A percentile compares a stretch with the other conserved stretches of the same genome.
These are phyloP conservation scores for Gardenia jasminoides DNA, from an alignment of 257 asterid species.

Conservation along the genomic window DNA sequence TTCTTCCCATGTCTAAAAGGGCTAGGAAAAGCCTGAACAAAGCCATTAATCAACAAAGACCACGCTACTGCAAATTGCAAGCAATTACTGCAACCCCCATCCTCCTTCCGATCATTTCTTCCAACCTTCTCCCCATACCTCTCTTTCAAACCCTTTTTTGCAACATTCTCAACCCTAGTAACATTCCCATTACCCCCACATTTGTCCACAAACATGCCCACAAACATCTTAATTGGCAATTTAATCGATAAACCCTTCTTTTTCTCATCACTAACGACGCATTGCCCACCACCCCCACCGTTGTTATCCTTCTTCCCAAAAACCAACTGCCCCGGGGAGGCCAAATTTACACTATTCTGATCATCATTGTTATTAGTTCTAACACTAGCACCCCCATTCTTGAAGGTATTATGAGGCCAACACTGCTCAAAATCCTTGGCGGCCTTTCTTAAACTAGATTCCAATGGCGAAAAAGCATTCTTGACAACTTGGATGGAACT, in stretches of 20 bases:
- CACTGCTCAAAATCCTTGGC: conserved; percentile 77
- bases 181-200: conserved; percentile 35
- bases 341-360: conserved; percentile 16
- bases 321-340: conserved; percentile 35
- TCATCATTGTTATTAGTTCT: conserved; percentile 18
- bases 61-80: conserved; percentile 65
- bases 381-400: conserved; percentile 27
- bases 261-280: conserved; percentile 38
- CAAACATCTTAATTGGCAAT: conserved; percentile 54
- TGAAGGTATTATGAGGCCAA: conserved; percentile 47
- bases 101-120: conserved; percentile 40
- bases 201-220: conserved; percentile 56
- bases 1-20: conserved; percentile 60
- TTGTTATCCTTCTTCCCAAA: conserved; percentile 32
- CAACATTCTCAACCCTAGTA: conserved; percentile 26
- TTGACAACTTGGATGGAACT: conserved; percentile 76
- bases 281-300: conserved; percentile 27
- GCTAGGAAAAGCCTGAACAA: conserved; percentile 69
- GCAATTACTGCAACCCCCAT: conserved; percentile 48
- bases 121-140: conserved; percentile 35
- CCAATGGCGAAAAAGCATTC: conserved; percentile 69
- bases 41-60: conserved; percentile 58
- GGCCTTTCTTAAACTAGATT: conserved; percentile 64
- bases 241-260: conserved; percentile 36
- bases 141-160: conserved; percentile 59